Evolutionary conservation across 1,284 basidiomycete genomes (phyloP), one percentile per base, ranked within the genome.

Genomic region (Moesziomyces sp.): DNA sequence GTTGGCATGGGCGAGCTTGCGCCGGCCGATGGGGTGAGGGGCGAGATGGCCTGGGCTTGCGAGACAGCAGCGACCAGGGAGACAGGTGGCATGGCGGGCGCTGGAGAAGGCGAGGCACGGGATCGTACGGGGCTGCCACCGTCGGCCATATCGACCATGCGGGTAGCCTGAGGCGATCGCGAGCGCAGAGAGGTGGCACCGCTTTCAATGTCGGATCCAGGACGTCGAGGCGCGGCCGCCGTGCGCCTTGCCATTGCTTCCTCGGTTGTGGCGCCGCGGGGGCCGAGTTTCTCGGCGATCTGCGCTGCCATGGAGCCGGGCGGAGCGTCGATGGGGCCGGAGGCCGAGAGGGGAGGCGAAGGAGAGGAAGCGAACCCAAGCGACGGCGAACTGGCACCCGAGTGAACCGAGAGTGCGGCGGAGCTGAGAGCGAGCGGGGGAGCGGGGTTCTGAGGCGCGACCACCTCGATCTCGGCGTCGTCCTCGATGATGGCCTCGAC

Each of bases 401-500:
- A 77, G 56, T 77, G 78, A 4, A 58, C 77, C 9, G 74, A 77
- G 21, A 80, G 72, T 0, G 77, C 78, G 6, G 60, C 62, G 2
- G 77, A 72, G 46, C 66, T 72, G 23, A 80, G 60, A 10, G 78
- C 72, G 7, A 77, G 64, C 8, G 76, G 77, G 2, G 74, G 60
- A 3, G 71, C 66, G 0, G 75, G 61, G n/a, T 75, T 60, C 18
- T 76, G 74, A 3, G 81, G 79, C 13, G 81, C 61, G 5, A 83
- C 68, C 26, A 83, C 76, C 51, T 83, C 81, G 49, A 83, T 67
- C 57, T 79, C 68, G 34, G 57, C 67, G 46, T 65, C 68, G 21
- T 80, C 78, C 44, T 77, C 76, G 23, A 76, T 73, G 45, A 83
- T 77, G 23, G 81, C 81, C 47, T 81, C 79, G 21, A 79, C 80